These are phyloP conservation scores for Tricladium varicosporioides DNA, from an alignment of 2,329 filamentous ascomycete genomes.

Conservation along the genomic window DNA sequence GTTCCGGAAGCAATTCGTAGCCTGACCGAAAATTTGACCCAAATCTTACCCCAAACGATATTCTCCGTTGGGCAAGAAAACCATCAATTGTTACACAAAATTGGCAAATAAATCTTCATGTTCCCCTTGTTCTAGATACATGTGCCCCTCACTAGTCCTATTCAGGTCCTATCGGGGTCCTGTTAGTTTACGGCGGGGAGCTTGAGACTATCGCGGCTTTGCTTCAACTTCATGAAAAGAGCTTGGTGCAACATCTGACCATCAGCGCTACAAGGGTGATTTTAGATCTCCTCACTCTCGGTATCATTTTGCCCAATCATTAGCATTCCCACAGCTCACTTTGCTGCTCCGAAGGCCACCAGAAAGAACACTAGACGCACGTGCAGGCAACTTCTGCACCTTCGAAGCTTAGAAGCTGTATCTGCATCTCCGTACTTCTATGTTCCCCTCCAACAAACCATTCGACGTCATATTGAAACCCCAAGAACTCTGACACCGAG, in stretches of 20 bases:
- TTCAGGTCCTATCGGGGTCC: neutral
- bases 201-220: neutral
- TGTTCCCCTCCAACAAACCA: neutral
- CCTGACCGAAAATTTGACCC: neutral
- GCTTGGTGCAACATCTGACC: too few relatives aligned
- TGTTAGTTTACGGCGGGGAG: neutral
- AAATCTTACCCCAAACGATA: too few relatives aligned
- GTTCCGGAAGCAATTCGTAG: neutral
- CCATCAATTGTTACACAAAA: too few relatives aligned
- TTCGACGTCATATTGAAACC: conserved; percentile 2
- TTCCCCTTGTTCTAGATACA: too few relatives aligned
- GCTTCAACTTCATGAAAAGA: too few relatives aligned
- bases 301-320: neutral
- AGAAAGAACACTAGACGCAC: neutral
- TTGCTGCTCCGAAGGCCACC: neutral
- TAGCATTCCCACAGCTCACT: neutral
- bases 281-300: neutral
- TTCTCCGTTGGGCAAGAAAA: too few relatives aligned
- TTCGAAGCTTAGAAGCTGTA: neutral
- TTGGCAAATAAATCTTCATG: too few relatives aligned
- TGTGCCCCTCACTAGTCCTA: conserved; percentile 13
- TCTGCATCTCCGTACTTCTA: neutral
- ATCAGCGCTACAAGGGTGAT: neutral
- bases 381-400: conserved; percentile 4
- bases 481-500: neutral